Base-by-base conservation (phyloP, 495 filamentous ascomycete species). In the Penicillium arizonense region DNA sequence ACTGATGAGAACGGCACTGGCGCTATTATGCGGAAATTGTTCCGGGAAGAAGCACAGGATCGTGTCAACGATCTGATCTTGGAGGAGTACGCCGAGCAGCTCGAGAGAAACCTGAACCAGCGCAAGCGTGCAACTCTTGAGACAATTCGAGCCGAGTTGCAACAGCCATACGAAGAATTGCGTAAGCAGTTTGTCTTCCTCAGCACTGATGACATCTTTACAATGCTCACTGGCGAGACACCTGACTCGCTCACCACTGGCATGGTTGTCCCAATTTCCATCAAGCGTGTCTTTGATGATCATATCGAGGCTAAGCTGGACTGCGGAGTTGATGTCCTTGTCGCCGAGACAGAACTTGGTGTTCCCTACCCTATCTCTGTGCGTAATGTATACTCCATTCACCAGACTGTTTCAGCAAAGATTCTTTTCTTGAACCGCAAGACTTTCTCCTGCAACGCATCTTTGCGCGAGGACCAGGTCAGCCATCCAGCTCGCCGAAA, bases 181-280 rank as follows among this genome's bases (percentile, higher is more conserved):
- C 86, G 94, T 14, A 88, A 88, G 56, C 85, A 84, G 46, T 97
- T 94, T 62, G 75, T 82, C 12, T 67, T 83, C 38, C 77, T 96
- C 8, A 74, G 73, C 26, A 75, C 83, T 0, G 90, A 96, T 24
- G 90, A 96, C 55, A 87, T 96, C 61, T 98, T 97, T 69, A 92
- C 90, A 41, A 96, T 96, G 90, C 84, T 97, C 39, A 97, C 94
- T 0, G 95, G 94, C 44, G 94, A 98, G 65, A 97, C 88, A 2
- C 71, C 78, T 34, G 90, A 96, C 0, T 88, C 91, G 0, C 74
- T 98, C 18, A 80, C 77, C 23, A 84, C 89, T 59, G 88, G 87
- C 49, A 97, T 97, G 92, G 88, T 96, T 46, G 84, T 97, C 10
- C 85, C 94, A 0, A 89, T 95, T 50, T 87, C 86, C 32, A 86